A percentile compares a stretch with the other conserved stretches of the same genome.
phyloP scores from a whole-genome alignment of 2,329 filamentous ascomycete genomes.

The Penicillium polonicum region DNA sequence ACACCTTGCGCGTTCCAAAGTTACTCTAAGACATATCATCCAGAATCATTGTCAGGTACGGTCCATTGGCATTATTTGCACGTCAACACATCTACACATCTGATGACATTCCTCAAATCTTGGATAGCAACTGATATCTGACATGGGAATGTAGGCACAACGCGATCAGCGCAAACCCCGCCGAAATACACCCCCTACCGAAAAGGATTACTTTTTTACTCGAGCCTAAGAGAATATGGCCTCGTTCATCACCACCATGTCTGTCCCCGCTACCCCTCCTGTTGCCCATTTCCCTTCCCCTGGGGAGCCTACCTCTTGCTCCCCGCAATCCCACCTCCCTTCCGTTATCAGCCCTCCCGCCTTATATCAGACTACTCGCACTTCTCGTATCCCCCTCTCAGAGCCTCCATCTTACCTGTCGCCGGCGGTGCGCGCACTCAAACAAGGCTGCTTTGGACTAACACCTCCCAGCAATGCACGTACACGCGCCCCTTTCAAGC shows the following conservation, averaged over 20 bases:
- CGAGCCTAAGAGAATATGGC: slow-evolving; percentile 53
- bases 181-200: slow-evolving; percentile 19
- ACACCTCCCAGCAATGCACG: slow-evolving; percentile 70
- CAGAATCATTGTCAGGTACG: not conserved
- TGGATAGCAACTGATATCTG: slow-evolving; percentile 6
- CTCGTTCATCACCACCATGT: slow-evolving; percentile 81
- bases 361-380: slow-evolving; percentile 34
- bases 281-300: slow-evolving; percentile 32
- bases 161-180: slow-evolving; percentile 23
- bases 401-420: slow-evolving; percentile 39
- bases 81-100: not conserved
- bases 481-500: slow-evolving; percentile 86
- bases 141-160: slow-evolving; percentile 29
- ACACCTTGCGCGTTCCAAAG: slow-evolving; percentile 4
- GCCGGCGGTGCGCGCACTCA: slow-evolving; percentile 35
- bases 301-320: slow-evolving; percentile 24
- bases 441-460: slow-evolving; percentile 42
- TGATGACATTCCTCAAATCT: slow-evolving; percentile 1
- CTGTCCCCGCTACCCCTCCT: slow-evolving; percentile 51
- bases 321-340: slow-evolving; percentile 16
- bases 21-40: not conserved
- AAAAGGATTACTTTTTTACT: slow-evolving; percentile 2
- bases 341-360: slow-evolving; percentile 28
- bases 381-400: slow-evolving; percentile 28
- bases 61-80: not conserved